Conservation (phyloP, 169 alveolate genomes). For the Plasmodium knowlesi region DNA sequence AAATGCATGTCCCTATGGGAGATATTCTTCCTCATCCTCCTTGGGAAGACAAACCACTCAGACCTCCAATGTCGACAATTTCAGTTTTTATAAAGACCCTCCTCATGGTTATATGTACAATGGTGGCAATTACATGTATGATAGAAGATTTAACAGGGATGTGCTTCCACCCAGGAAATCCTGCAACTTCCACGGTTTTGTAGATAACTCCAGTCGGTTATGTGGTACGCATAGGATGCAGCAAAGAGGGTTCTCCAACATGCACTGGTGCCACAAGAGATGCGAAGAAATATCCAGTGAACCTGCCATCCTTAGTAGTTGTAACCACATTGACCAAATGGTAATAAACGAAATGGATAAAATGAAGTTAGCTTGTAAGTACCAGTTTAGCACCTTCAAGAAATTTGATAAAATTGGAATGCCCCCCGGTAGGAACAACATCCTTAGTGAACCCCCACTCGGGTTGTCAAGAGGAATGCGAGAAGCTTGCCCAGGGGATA, state of each 20-base stretch:
- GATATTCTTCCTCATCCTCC: background rate
- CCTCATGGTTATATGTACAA: background rate
- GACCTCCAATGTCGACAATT: background rate
- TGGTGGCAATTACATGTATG: background rate
- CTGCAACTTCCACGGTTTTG: background rate
- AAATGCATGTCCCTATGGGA: background rate
- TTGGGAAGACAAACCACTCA: background rate
- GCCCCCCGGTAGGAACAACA: background rate
- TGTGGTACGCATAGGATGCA: background rate
- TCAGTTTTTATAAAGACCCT: background rate
- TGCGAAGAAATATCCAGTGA: background rate
- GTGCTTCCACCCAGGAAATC: background rate
- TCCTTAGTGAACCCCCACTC: background rate
- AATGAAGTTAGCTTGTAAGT: conserved; percentile 44
- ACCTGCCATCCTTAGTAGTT: background rate
- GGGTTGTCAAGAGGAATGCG: background rate
- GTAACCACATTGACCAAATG: background rate
- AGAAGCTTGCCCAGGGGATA: background rate
- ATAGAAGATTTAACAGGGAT: background rate
- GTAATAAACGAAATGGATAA: conserved; percentile 28
- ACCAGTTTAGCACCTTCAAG: background rate
- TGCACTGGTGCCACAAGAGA: background rate
- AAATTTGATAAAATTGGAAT: background rate
- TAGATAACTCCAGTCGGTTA: background rate
- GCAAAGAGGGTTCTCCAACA: background rate